phyloP scores from a whole-genome alignment of 345 rosid species.

The Boechera retrofracta region DNA sequence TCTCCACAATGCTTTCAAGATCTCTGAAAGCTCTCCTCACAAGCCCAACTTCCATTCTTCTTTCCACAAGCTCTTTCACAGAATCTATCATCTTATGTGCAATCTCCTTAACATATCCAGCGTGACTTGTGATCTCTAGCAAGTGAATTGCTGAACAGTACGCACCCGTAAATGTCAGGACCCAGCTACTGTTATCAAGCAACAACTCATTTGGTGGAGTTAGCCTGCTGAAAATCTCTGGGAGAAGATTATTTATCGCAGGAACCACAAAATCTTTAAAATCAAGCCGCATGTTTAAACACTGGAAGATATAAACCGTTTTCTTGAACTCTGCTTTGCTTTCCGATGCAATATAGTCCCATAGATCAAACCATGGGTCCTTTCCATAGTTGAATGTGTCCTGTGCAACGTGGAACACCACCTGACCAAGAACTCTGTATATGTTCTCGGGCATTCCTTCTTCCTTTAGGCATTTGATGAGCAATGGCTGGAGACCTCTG shows the following conservation, averaged over 20 bases:
- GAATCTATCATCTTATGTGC: conserved; percentile 6
- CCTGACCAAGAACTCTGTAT: neutral
- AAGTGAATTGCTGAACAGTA: conserved; percentile 23
- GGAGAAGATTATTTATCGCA: conserved; percentile 1
- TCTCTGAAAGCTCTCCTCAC: conserved; percentile 35
- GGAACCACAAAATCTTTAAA: neutral
- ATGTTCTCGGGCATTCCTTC: neutral
- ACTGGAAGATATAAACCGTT: conserved; percentile 28
- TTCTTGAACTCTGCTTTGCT: neutral
- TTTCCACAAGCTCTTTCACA: conserved; percentile 36
- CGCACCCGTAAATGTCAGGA: conserved; percentile 3
- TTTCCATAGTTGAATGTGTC: neutral
- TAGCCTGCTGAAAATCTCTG: conserved; percentile 11
- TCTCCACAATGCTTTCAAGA: conserved; percentile 20
- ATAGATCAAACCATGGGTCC: conserved; percentile 13
- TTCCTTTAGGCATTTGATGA: neutral
- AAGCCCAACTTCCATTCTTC: conserved; percentile 33
- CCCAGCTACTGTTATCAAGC: conserved; percentile 17
- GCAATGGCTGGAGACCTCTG: conserved; percentile 1
- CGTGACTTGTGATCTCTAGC: neutral
- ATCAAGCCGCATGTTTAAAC: conserved; percentile 16
- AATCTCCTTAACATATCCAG: neutral
- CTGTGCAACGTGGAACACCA: conserved; percentile 5
- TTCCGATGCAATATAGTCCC: neutral
- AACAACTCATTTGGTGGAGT: conserved; percentile 13